Percentiles rank a stretch among this genome's conserved stretches.
Conservation (phyloP, 1,284 basidiomycete species). For the Trametes polyzona region DNA sequence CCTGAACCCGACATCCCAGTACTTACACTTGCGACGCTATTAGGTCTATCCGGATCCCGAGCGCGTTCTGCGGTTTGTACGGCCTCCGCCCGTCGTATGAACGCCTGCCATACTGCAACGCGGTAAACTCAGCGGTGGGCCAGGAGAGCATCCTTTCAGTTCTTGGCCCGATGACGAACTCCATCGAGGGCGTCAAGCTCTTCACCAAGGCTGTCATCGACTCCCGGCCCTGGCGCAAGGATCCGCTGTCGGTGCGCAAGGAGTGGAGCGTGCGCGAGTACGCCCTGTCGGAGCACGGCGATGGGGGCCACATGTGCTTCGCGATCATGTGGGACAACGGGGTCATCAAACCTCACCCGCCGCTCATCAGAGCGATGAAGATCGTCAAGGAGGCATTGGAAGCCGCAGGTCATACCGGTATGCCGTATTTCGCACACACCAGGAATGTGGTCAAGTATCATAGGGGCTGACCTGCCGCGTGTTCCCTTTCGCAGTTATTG, state of each 20-base stretch:
- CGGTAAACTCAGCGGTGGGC: slow-evolving; percentile 50
- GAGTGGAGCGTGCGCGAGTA: slow-evolving; percentile 51
- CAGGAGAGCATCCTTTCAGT: slow-evolving; percentile 59
- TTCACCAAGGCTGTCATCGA: slow-evolving; percentile 52
- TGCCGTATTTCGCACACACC: not conserved
- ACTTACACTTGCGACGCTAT: not conserved
- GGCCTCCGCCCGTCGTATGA: slow-evolving; percentile 57
- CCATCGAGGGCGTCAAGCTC: slow-evolving; percentile 47
- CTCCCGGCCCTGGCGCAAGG: slow-evolving; percentile 52
- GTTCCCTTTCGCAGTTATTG: slow-evolving; percentile 44
- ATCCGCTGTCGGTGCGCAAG: slow-evolving; percentile 53
- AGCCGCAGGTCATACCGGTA: slow-evolving; percentile 52
- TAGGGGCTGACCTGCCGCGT: not conserved
- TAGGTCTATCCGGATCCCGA: slow-evolving; percentile 56
- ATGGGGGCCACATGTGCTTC: slow-evolving; percentile 46
- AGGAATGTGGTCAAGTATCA: not conserved
- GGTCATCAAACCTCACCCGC: slow-evolving; percentile 53
- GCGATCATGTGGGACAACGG: slow-evolving; percentile 54
- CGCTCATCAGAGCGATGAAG: slow-evolving; percentile 51
- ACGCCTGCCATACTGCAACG: slow-evolving; percentile 56
- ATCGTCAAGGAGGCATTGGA: slow-evolving; percentile 49
- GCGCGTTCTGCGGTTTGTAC: slow-evolving; percentile 56
- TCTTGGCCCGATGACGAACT: slow-evolving; percentile 57
- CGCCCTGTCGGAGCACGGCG: slow-evolving; percentile 48
- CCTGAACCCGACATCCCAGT: not conserved